Percentiles rank a stretch among this genome's conserved stretches.
phyloP scores from a whole-genome alignment of 768 basidiomycete species.

The Pisolithus marmoratus region DNA sequence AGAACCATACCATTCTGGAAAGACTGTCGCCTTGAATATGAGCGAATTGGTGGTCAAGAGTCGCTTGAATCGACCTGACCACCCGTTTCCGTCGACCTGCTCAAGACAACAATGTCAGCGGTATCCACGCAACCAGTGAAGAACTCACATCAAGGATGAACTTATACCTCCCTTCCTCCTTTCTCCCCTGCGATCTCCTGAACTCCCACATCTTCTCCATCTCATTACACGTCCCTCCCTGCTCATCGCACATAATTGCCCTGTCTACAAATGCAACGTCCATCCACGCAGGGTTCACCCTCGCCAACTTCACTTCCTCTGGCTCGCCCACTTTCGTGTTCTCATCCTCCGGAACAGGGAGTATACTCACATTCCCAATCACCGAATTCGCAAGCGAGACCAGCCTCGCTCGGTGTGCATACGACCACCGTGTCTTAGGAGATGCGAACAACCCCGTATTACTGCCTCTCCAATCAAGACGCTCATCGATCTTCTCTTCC shows the following conservation, averaged over 20 bases:
- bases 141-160: conserved; percentile 51
- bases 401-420: conserved; percentile 45
- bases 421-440: conserved; percentile 38
- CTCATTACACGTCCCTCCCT: conserved; percentile 30
- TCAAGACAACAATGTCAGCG: neutral
- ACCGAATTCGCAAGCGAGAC: conserved; percentile 39
- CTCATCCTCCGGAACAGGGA: conserved; percentile 27
- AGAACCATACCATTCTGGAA: conserved; percentile 59
- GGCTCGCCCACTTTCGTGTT: conserved; percentile 31
- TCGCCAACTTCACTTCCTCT: conserved; percentile 29
- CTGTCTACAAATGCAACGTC: conserved; percentile 53
- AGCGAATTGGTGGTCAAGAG: conserved; percentile 57
- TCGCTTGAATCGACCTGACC: conserved; percentile 66
- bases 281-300: conserved; percentile 49
- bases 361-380: conserved; percentile 33
- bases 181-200: conserved; percentile 35
- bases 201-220: conserved; percentile 48
- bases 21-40: conserved; percentile 66
- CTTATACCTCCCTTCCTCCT: conserved; percentile 53
- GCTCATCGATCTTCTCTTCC: conserved; percentile 56
- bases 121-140: neutral
- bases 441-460: conserved; percentile 59
- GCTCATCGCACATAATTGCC: conserved; percentile 36
- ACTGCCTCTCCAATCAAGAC: conserved; percentile 67
- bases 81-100: conserved; percentile 60